These are phyloP conservation scores for Tanacetum coccineum DNA, from an alignment of 129 eudicot species.

Conservation along the genomic window DNA sequence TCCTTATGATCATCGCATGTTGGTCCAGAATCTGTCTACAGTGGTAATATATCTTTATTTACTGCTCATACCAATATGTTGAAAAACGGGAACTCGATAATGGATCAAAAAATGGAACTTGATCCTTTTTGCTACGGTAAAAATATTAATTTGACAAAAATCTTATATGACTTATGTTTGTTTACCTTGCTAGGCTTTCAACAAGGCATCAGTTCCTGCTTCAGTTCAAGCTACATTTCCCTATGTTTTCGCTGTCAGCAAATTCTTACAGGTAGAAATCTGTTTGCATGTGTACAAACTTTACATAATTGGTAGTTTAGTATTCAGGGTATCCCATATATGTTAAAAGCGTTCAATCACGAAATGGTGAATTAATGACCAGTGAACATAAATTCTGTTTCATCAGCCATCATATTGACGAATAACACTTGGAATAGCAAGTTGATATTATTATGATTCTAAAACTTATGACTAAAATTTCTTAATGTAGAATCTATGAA, in stretches of 20 bases:
- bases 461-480: no score
- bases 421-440: not conserved
- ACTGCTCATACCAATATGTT: no score
- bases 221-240: constrained; percentile 91
- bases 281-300: not conserved
- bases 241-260: constrained; percentile 87
- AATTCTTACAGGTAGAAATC: constrained; percentile 79
- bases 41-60: constrained; percentile 5
- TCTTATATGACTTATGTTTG: constrained; percentile 4
- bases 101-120: no score
- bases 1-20: constrained; percentile 51
- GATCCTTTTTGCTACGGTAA: no score
- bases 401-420: not conserved
- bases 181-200: constrained; percentile 48
- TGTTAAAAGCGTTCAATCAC: not conserved
- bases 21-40: constrained; percentile 63
- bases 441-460: no score
- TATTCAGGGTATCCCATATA: not conserved
- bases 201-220: constrained; percentile 82
- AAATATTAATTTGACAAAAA: not conserved
- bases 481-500: no score
- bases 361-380: not conserved
- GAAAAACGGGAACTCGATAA: no score
- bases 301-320: not conserved
- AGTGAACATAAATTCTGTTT: constrained; percentile 4